Percentiles rank a stretch among this genome's conserved stretches.
Conservation (phyloP, 1,139 yeast species). For the Taiozyma onychis region DNA sequence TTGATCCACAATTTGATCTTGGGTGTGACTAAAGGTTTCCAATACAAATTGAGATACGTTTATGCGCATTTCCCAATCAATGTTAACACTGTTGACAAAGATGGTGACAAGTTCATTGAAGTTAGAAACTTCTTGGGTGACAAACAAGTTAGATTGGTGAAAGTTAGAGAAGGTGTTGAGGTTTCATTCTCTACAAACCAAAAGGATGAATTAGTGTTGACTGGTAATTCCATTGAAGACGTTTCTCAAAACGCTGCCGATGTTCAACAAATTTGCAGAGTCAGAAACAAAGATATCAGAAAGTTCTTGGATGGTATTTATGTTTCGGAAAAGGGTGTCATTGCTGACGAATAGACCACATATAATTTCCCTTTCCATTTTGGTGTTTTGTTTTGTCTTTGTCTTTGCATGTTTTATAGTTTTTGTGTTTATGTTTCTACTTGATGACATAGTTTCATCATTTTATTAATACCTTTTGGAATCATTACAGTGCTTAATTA, state of each 20-base stretch:
- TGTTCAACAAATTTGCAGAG: constrained; percentile 97
- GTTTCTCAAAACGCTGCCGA: constrained; percentile 99
- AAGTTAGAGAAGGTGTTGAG: constrained; percentile 83
- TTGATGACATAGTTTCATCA: not conserved
- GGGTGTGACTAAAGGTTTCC: constrained; percentile 99
- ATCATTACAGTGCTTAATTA: constrained; percentile 14
- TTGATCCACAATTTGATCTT: constrained; percentile 88
- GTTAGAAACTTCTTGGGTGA: constrained; percentile 99
- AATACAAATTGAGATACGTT: constrained; percentile 99
- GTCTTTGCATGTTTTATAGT: not conserved
- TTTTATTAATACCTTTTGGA: constrained; percentile 1
- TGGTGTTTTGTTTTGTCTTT: not conserved
- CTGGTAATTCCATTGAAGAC: constrained; percentile 96
- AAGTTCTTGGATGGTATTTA: constrained; percentile 99
- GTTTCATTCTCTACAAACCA: constrained; percentile 75
- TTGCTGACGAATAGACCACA: constrained; percentile 39
- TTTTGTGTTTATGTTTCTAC: not conserved
- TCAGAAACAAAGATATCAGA: constrained; percentile 99
- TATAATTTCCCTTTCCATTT: not conserved
- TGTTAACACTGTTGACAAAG: constrained; percentile 77
- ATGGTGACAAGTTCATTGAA: constrained; percentile 76
- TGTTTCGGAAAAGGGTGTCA: constrained; percentile 92
- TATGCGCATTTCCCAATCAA: constrained; percentile 99
- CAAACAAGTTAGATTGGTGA: constrained; percentile 87
- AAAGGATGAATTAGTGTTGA: constrained; percentile 90